phyloP scores from a whole-genome alignment of 805 yeast species.

The Isabelozyma gotoi region DNA sequence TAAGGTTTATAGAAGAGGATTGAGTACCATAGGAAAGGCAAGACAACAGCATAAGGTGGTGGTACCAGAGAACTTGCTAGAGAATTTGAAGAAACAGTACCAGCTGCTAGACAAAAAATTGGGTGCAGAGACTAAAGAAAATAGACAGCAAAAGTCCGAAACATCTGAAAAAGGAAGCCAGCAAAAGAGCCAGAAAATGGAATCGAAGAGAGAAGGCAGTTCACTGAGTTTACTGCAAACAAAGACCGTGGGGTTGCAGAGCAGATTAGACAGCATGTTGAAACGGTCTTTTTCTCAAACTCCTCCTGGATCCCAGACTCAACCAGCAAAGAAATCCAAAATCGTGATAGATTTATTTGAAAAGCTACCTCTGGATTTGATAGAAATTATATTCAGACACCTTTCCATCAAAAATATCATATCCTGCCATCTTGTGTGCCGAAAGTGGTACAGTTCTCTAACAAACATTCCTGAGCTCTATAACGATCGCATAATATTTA shows the following conservation, averaged over 20 bases:
- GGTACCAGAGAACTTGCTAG: constrained; percentile 29
- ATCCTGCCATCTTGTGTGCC: constrained; percentile 31
- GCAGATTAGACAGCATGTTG: too few species aligned
- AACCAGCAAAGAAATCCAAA: constrained; percentile 1
- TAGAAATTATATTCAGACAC: constrained; percentile 23
- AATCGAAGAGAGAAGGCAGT: too few species aligned
- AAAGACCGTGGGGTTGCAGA: too few species aligned
- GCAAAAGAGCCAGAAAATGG: too few species aligned
- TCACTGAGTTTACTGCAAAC: too few species aligned
- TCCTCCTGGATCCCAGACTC: constrained; percentile 22
- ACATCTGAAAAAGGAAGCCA: too few species aligned
- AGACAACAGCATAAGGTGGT: constrained; percentile 20
- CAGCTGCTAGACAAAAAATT: constrained; percentile 21
- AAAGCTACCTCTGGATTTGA: constrained; percentile 28
- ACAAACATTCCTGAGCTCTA: constrained; percentile 26
- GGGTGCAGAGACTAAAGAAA: constrained; percentile 21
- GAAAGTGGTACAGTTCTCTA: constrained; percentile 30
- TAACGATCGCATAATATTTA: constrained; percentile 17
- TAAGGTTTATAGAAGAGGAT: constrained; percentile 34
- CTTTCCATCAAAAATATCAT: constrained; percentile 21
- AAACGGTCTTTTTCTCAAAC: too few species aligned
- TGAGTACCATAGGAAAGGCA: constrained; percentile 33
- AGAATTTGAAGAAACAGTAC: constrained; percentile 15
- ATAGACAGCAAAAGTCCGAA: constrained; percentile 17
- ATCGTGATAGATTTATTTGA: constrained; percentile 23